Percentiles rank a stretch among this genome's conserved stretches.
Evolutionary conservation across 2,329 filamentous ascomycete genomes (phyloP).

Genomic region (Cytospora mali): DNA sequence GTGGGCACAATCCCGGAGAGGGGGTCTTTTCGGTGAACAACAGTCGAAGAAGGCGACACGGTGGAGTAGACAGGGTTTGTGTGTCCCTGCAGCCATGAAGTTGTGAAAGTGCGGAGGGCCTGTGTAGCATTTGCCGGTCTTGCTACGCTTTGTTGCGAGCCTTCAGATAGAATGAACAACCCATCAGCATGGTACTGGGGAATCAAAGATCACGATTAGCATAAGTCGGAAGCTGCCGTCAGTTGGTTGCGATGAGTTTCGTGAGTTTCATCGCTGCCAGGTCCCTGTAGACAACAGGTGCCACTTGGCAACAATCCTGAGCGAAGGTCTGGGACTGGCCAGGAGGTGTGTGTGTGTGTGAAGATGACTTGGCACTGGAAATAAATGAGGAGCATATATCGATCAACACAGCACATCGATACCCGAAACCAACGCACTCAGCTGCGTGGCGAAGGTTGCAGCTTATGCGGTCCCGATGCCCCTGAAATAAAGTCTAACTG

Average conservation of each 20-base stretch:
- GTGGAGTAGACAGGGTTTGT: not conserved
- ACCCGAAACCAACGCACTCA: not conserved
- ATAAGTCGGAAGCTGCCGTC: not conserved
- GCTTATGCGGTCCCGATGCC: not conserved
- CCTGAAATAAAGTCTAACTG: not conserved
- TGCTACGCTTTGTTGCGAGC: conserved; percentile 11
- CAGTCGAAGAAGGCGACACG: not conserved
- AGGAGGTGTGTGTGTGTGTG: too few species aligned
- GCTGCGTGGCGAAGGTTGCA: not conserved
- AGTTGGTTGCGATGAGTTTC: not conserved
- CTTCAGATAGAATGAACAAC: conserved; percentile 25
- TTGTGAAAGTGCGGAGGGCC: conserved; percentile 1
- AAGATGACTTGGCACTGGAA: not conserved
- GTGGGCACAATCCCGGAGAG: not conserved
- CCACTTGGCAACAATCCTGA: too few species aligned
- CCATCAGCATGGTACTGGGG: conserved; percentile 16
- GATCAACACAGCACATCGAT: not conserved
- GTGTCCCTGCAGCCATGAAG: not conserved
- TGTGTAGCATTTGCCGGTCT: not conserved
- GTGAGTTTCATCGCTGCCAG: too few species aligned
- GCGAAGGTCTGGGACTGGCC: too few species aligned
- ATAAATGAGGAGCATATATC: not conserved
- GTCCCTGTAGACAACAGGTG: too few species aligned
- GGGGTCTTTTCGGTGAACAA: not conserved
- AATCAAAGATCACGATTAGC: conserved; percentile 14